Evolutionary conservation across 148 eudicot genomes (phyloP).

Genomic region (Chenopodium berlandieri): DNA sequence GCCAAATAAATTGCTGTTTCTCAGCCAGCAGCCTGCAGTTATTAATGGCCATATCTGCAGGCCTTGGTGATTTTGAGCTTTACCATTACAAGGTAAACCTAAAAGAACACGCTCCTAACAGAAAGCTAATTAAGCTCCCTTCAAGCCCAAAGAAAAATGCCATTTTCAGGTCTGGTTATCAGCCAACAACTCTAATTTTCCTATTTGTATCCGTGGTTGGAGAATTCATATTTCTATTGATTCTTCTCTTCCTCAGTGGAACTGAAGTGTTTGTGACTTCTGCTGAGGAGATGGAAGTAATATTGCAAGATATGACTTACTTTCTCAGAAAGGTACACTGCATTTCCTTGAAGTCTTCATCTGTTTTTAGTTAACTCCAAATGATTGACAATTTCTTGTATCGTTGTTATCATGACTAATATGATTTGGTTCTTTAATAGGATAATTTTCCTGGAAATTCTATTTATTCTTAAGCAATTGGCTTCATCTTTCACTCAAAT

Average conservation of each 20-base stretch:
- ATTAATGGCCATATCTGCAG: slow-evolving; percentile 32
- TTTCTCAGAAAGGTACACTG: slow-evolving; percentile 57
- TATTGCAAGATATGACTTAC: slow-evolving; percentile 39
- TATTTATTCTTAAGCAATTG: neutral
- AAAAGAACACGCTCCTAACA: slow-evolving; percentile 45
- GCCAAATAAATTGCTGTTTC: neutral
- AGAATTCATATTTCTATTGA: slow-evolving; percentile 6
- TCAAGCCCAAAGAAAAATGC: slow-evolving; percentile 64
- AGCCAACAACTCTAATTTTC: neutral
- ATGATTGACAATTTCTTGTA: neutral
- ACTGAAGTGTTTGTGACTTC: slow-evolving; percentile 68
- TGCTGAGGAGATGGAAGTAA: slow-evolving; percentile 36
- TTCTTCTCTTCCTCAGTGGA: slow-evolving; percentile 53
- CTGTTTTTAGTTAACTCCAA: neutral
- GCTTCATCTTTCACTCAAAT: slow-evolving; percentile 2
- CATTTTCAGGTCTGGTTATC: slow-evolving; percentile 53
- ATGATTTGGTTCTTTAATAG: neutral
- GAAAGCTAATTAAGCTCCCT: slow-evolving; percentile 52
- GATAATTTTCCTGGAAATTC: neutral
- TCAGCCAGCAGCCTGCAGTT: neutral
- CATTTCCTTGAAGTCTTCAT: neutral
- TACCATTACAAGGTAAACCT: slow-evolving; percentile 53
- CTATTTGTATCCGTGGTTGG: neutral
- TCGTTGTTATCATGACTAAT: neutral
- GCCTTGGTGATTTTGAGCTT: slow-evolving; percentile 53